phyloP scores from a whole-genome alignment of 2,329 filamentous ascomycete genomes.

The Cladosporium sp. region DNA sequence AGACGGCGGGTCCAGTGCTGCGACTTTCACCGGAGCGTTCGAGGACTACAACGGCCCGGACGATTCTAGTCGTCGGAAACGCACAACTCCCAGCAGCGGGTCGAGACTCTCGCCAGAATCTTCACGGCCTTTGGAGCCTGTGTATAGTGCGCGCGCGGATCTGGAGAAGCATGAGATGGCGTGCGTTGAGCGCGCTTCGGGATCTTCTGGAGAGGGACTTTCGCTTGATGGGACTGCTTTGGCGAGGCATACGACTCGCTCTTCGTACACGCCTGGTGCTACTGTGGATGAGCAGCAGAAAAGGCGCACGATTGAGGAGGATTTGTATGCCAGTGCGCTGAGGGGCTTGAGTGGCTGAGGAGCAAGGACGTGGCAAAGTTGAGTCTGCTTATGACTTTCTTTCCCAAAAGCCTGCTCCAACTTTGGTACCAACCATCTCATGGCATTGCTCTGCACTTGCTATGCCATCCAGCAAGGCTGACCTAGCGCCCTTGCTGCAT shows the following conservation, averaged over 20 bases:
- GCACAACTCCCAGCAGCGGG: neutral
- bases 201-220: neutral
- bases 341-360: slow-evolving; percentile 1
- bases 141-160: neutral
- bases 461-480: neutral
- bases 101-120: neutral
- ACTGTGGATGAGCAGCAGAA: slow-evolving; percentile 7
- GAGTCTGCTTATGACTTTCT: too few relatives aligned
- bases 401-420: too few relatives aligned
- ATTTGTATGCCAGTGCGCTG: slow-evolving; percentile 14
- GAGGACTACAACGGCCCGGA: slow-evolving; percentile 6
- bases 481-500: neutral
- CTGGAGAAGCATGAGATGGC: slow-evolving; percentile 6
- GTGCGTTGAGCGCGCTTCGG: slow-evolving; percentile 5
- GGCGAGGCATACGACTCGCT: neutral
- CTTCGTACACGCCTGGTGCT: neutral
- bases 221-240: neutral
- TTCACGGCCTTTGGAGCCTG: neutral
- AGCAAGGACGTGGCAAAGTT: neutral
- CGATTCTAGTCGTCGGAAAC: neutral
- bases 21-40: slow-evolving; percentile 13
- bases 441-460: neutral
- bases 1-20: neutral
- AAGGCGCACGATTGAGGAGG: slow-evolving; percentile 4
- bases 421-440: neutral